phyloP scores from a whole-genome alignment of 1,139 yeast genomes.

The Sugiyamaella novakii region DNA sequence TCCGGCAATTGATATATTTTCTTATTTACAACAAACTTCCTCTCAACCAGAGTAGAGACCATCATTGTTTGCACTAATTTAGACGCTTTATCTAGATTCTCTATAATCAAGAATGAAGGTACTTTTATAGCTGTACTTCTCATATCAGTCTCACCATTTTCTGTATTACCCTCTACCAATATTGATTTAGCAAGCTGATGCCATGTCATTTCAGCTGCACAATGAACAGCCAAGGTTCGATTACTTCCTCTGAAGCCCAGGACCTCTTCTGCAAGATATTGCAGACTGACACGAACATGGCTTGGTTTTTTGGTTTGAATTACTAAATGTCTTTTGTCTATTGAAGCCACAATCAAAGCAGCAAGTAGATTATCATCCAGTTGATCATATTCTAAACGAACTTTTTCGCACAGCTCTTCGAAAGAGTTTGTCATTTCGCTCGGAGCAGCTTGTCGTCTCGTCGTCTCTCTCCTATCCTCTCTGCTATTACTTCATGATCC shows the following conservation, averaged over 20 bases:
- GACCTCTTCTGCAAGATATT: slow-evolving; percentile 21
- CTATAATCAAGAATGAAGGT: slow-evolving; percentile 30
- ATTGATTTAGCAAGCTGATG: slow-evolving; percentile 15
- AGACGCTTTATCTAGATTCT: slow-evolving; percentile 35
- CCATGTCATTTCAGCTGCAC: slow-evolving; percentile 21
- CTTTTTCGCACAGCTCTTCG: slow-evolving; percentile 19
- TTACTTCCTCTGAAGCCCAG: slow-evolving; percentile 20
- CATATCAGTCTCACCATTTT: background rate
- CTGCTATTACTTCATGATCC: no score
- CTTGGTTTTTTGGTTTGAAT: slow-evolving; percentile 26
- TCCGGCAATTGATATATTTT: slow-evolving; percentile 16
- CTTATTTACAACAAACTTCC: slow-evolving; percentile 12
- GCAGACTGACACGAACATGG: slow-evolving; percentile 4
- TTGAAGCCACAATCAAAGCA: slow-evolving; percentile 27
- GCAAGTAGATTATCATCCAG: slow-evolving; percentile 29
- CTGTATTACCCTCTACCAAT: background rate
- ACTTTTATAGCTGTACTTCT: background rate
- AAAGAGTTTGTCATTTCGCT: slow-evolving; percentile 17
- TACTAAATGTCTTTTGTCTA: slow-evolving; percentile 36
- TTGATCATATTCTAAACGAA: slow-evolving; percentile 11
- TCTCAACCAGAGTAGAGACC: slow-evolving; percentile 27
- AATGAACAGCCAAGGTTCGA: slow-evolving; percentile 12
- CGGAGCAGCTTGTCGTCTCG: background rate
- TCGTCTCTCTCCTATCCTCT: background rate
- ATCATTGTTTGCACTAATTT: slow-evolving; percentile 34